Base-by-base conservation (phyloP, 148 eudicot genomes). In the Amaranthus cruentus region DNA sequence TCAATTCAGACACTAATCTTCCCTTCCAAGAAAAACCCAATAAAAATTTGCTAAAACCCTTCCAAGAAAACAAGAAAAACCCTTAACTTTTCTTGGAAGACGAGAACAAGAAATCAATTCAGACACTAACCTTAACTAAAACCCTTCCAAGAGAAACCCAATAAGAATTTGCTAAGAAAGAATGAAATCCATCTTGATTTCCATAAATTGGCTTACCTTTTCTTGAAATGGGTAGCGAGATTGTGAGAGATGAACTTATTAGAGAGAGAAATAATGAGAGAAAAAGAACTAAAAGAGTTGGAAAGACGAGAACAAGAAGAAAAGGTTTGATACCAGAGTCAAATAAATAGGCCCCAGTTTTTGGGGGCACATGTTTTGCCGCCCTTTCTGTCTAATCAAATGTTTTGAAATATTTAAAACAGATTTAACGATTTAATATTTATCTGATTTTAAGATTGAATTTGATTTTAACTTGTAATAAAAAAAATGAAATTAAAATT, bases 361-460 rank as follows among this genome's bases (percentile, higher is more conserved):
- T 70, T 46, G 53, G 13, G 75, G 68, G 68, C 82, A 80, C 79
- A 75, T 80, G 82, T 21, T 80, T 80, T 75, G 76, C 85, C 85
- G 85, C 84, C 80, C 9, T 55, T 70, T 55, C 15, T 50, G 48
- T 21, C 47, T 13, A 47, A 18, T n/a, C 12, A 51, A 52, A n/a
- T 28, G 38, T 28, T 28, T 28, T 28, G 38, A 28, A 2, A 28
- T 2, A 28, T 28, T 28, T 28, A 28, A 2, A 28, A 28, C 1
- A 28, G 38, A 28, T 28, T 28, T 28, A 28, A 28, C 38, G 38
- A 28, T 28, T 28, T 28, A 28, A 28, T 28, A 28, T 28, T 28
- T 28, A 28, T 28, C 38, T 2, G 38, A 28, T 28, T 28, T 28
- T 28, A 28, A 28, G 2, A 28, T 28, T 28, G 2, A 28, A 28